Percentiles rank a stretch among this genome's conserved stretches.
Evolutionary conservation across 768 basidiomycete genomes (phyloP).

Genomic region (Tulasnella sp.): DNA sequence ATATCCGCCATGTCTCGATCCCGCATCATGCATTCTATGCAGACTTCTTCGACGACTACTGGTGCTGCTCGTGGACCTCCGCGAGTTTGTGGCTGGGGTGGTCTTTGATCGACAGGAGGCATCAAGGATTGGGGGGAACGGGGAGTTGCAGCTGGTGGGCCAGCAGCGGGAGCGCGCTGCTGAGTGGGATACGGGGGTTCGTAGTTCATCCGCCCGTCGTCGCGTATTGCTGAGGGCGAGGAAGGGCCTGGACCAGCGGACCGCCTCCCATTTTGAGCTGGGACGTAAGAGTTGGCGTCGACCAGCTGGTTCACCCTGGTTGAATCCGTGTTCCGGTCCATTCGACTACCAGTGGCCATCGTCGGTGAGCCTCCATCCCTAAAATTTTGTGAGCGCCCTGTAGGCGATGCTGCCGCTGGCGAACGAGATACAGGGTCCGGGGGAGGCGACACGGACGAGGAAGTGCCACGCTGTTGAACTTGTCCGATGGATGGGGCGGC

Average conservation of each 20-base stretch:
- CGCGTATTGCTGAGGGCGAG: not conserved
- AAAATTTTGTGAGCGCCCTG: slow-evolving; percentile 15
- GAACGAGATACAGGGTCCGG: slow-evolving; percentile 1
- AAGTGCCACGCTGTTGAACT: slow-evolving; percentile 4
- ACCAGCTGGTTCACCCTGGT: not conserved
- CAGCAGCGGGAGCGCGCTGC: not conserved
- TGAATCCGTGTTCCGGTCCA: not conserved
- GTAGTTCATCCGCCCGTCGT: slow-evolving; percentile 8
- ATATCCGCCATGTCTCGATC: slow-evolving; percentile 98
- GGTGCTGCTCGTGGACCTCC: slow-evolving; percentile 15
- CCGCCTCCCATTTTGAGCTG: slow-evolving; percentile 9
- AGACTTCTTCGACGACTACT: slow-evolving; percentile 56
- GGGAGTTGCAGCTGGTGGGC: not conserved
- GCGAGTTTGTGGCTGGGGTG: slow-evolving; percentile 10
- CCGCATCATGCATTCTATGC: slow-evolving; percentile 96
- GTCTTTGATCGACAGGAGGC: slow-evolving; percentile 11
- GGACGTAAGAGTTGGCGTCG: slow-evolving; percentile 6
- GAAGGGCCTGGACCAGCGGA: slow-evolving; percentile 9
- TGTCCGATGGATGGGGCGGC: not conserved
- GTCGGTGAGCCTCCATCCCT: not conserved
- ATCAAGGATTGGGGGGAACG: slow-evolving; percentile 19
- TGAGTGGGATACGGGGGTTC: not conserved
- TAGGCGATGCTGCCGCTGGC: not conserved
- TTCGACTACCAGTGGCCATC: not conserved
- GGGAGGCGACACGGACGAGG: slow-evolving; percentile 15